Evolutionary conservation across 768 basidiomycete genomes (phyloP).

Genomic region (Leccinum uliginosum): DNA sequence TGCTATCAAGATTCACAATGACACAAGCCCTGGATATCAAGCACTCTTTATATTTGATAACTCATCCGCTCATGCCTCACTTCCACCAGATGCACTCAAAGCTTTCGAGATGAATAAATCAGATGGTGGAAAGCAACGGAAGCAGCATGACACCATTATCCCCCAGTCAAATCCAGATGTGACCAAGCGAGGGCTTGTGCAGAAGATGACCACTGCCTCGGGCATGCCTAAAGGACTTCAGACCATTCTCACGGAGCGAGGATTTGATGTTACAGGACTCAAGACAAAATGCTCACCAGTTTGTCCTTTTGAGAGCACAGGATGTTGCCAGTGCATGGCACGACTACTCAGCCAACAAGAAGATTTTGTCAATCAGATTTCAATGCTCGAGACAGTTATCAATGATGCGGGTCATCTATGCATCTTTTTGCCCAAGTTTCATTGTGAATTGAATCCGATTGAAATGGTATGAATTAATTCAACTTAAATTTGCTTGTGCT

Average conservation of each 20-base stretch:
- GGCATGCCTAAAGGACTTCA: slow-evolving; percentile 17
- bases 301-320: slow-evolving; percentile 16
- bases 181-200: slow-evolving; percentile 11
- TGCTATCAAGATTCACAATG: neutral
- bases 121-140: slow-evolving; percentile 19
- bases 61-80: neutral
- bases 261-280: slow-evolving; percentile 32
- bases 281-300: slow-evolving; percentile 31
- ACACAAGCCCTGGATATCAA: neutral
- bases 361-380: slow-evolving; percentile 24
- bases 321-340: slow-evolving; percentile 29
- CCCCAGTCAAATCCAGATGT: slow-evolving; percentile 17
- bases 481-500: too few relatives aligned
- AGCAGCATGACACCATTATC: slow-evolving; percentile 19
- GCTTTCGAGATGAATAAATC: slow-evolving; percentile 26
- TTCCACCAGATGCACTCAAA: slow-evolving; percentile 16
- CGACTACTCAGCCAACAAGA: slow-evolving; percentile 25
- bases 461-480: slow-evolving; percentile 1
- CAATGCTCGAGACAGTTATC: slow-evolving; percentile 21
- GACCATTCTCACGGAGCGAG: slow-evolving; percentile 27
- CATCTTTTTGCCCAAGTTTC: slow-evolving; percentile 34
- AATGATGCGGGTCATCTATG: slow-evolving; percentile 24
- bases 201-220: slow-evolving; percentile 34
- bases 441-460: slow-evolving; percentile 37
- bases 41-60: neutral